Base-by-base conservation (phyloP, 192 early-diverging fungal species). In the Backusella tarrabulga region DNA sequence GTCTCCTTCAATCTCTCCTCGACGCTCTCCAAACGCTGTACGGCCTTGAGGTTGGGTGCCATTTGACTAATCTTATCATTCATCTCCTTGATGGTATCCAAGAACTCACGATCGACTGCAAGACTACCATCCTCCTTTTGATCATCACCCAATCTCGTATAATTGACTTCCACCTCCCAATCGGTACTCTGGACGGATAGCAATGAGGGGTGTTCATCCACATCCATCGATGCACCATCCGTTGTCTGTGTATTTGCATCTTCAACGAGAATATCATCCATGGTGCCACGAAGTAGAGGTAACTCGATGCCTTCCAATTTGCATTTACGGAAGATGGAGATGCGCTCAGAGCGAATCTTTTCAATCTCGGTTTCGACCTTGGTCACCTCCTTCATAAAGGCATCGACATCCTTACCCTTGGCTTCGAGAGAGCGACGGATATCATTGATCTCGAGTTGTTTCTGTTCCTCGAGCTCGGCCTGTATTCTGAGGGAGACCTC, bases 291-390 rank as follows among this genome's bases (percentile, higher is more conserved):
- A 19, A 87, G 70, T 54, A 98, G 86, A 46, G 97, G 97, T 40
- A 99, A 76, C 8, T 91, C 87, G 69, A 99, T 96, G 54, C 98
- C 96, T 76, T 98, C 97, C 66, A 98, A 84, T 83, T 97, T 97
- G 85, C 97, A 98, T 32, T 88, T 84, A 71, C 96, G 88, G 67
- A 97, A 91, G 40, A 98, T 93, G 0, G 92, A 87, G 1, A 93
- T 85, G 54, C 90, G 85, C 41, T 98, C 96, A 5, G 91, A 92
- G 56, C 88, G 87, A 1, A 90, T 67, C 52, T 93, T 92, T 67
- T 98, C 95, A n/a, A 96, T 88, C 68, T 95, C 85, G 0, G 92
- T 83, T 85, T 93, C 91, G 73, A 81, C 80, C n/a, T 89, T 73
- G 17, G 86, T 81, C 9, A 94, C 83, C 21, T 89, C 88, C 78